Base-by-base conservation (phyloP, 148 eudicot species). In the Silene uniflora region DNA sequence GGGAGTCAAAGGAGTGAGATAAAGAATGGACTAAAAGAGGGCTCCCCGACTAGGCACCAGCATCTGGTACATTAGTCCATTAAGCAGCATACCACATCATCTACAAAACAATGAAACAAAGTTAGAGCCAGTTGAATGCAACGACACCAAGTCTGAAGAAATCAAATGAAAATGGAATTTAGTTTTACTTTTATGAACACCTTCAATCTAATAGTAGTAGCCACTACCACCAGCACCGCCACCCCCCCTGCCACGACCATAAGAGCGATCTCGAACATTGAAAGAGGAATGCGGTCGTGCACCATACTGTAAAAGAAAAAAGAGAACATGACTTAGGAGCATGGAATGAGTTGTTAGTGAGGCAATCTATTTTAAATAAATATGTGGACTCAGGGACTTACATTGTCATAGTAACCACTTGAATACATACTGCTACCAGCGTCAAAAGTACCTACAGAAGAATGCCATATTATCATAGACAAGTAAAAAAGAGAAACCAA, bases 391-490 rank as follows among this genome's bases (percentile, higher is more conserved):
- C 0, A 17, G 35, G 55, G 16, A 79, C 93, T 86, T 80, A 92
- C 97, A 77, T 90, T 86, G 73, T 89, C 91, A 84, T 90, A 87
- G 81, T 90, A 90, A 77, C 88, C 88, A 85, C 77, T 88, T 79
- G 88, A 67, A 65, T 79, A 82, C 60, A 59, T 69, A 78, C 87
- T 80, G 75, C 86, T 71, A 18, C 83, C 84, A 75, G 89, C 78
- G 75, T 86, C 93, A 82, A 60, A 81, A 64, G 81, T 42, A 79
- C 86, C 91, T 92, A 73, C n/a, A 22, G 39, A 14, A 67, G 77
- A 64, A 32, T 32, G 32, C 2, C 32, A 29, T 29, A 29, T 32
- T 54, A 13, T 17, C 23, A 59, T 23, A 44, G 0, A 23, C 8
- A 5, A 77, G 72, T 62, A 7, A 23, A 22, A 54, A 5, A 58